Conservation (phyloP, 108 stramenopile genomes). For the Nitzschia putrida region DNA sequence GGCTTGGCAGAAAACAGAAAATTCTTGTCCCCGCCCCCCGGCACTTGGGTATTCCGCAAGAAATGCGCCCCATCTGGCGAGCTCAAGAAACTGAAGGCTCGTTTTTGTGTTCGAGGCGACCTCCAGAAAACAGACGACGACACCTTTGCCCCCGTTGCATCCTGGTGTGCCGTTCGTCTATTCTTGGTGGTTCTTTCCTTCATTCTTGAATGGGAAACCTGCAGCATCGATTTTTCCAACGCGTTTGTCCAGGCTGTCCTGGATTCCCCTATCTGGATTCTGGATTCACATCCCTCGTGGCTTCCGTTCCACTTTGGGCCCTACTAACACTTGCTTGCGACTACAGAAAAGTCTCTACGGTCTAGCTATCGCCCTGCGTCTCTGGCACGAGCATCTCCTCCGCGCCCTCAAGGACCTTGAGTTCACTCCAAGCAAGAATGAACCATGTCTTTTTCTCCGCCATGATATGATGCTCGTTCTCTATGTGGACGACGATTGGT, state of each 20-base stretch:
- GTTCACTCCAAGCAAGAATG: constrained; percentile 1
- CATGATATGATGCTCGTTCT: constrained; percentile 28
- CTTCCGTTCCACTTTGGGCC: not conserved
- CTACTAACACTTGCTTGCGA: constrained; percentile 17
- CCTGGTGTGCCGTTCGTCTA: constrained; percentile 20
- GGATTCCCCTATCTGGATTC: constrained; percentile 9
- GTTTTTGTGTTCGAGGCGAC: constrained; percentile 42
- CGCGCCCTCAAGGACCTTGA: constrained; percentile 16
- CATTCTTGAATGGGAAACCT: constrained; percentile 31
- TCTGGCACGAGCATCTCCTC: constrained; percentile 41
- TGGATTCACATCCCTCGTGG: constrained; percentile 24
- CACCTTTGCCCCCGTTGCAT: constrained; percentile 25
- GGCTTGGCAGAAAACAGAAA: constrained; percentile 6
- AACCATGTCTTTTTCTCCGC: constrained; percentile 46
- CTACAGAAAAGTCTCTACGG: constrained; percentile 32
- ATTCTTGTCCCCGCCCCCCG: no score
- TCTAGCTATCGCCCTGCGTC: constrained; percentile 1
- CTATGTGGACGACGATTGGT: constrained; percentile 49
- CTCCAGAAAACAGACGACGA: constrained; percentile 19
- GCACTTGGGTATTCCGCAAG: constrained; percentile 46
- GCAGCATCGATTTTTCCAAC: constrained; percentile 41
- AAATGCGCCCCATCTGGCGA: constrained; percentile 51
- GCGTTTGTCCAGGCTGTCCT: constrained; percentile 56
- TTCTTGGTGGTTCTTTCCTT: constrained; percentile 26
- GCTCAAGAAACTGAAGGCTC: constrained; percentile 52